These are phyloP conservation scores for Picea mariana DNA, from an alignment of 83 land plant species.

Conservation along the genomic window DNA sequence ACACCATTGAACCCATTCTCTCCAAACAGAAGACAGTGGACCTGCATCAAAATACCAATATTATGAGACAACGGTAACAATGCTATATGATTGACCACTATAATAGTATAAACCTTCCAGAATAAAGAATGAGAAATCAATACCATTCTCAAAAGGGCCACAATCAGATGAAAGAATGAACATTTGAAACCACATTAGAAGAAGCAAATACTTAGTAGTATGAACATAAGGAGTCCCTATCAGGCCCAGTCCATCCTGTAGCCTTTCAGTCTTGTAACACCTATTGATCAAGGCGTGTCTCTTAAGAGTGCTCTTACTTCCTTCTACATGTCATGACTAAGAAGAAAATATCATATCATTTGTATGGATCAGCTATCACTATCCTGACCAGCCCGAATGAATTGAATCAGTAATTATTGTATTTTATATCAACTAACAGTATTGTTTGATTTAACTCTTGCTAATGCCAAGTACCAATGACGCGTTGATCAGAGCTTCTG, in stretches of 20 bases:
- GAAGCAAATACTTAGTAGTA: not conserved
- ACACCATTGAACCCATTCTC: constrained; percentile 98
- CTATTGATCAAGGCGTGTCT: not conserved
- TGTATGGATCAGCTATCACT: not conserved
- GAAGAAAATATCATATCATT: constrained; percentile 5
- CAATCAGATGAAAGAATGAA: not conserved
- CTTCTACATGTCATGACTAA: not conserved
- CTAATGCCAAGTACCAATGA: not conserved
- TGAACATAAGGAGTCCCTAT: not conserved
- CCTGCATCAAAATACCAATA: constrained; percentile 43
- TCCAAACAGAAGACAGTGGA: constrained; percentile 97
- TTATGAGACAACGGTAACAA: too few relatives aligned
- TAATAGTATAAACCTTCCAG: not conserved
- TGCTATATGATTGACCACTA: not conserved
- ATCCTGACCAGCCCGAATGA: too few relatives aligned
- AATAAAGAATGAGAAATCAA: not conserved
- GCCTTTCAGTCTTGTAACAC: not conserved
- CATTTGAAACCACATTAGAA: not conserved
- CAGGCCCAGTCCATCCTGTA: not conserved
- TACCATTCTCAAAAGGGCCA: not conserved
- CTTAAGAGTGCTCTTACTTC: not conserved
- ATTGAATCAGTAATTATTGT: too few relatives aligned
- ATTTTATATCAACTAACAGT: too few relatives aligned
- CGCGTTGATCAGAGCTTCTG: not conserved
- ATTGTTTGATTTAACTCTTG: not conserved